Percentiles rank a stretch among this genome's conserved stretches.
phyloP scores from a whole-genome alignment of 2,329 filamentous ascomycete species.

The Colletotrichum musae region DNA sequence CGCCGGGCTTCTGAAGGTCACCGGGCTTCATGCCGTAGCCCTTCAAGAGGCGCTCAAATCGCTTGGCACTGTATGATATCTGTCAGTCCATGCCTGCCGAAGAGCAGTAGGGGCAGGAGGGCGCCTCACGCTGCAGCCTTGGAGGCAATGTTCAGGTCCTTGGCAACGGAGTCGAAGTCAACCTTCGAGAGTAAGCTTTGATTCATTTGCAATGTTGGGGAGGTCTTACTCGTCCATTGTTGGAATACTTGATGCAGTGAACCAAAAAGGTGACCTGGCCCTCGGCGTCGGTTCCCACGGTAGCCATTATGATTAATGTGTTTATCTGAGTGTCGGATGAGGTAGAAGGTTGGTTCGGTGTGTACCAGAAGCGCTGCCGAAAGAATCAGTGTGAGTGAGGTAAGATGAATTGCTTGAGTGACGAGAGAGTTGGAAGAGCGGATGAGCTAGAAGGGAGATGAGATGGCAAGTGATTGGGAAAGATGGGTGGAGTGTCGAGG shows the following conservation, averaged over 20 bases:
- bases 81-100: neutral
- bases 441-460: no score
- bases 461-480: no score
- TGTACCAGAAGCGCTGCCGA: neutral
- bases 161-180: conserved; percentile 75
- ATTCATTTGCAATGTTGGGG: neutral
- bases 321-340: neutral
- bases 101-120: rapidly evolving
- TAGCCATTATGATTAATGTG: conserved; percentile 36
- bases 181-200: conserved; percentile 61
- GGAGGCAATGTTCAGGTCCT: conserved; percentile 73
- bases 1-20: conserved; percentile 39
- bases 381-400: neutral
- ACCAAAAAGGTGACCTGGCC: conserved; percentile 76
- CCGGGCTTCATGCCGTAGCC: conserved; percentile 62
- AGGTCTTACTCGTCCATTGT: conserved; percentile 68
- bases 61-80: conserved; percentile 68
- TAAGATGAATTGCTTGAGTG: no score
- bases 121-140: conserved; percentile 79
- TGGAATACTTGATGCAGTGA: conserved; percentile 73
- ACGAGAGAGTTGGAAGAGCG: no score
- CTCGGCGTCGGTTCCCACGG: conserved; percentile 57
- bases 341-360: neutral
- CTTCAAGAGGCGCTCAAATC: conserved; percentile 78
- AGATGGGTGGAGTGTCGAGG: no score